Conservation (phyloP, 345 rosid species). For the Bretschneidera sinensis region DNA sequence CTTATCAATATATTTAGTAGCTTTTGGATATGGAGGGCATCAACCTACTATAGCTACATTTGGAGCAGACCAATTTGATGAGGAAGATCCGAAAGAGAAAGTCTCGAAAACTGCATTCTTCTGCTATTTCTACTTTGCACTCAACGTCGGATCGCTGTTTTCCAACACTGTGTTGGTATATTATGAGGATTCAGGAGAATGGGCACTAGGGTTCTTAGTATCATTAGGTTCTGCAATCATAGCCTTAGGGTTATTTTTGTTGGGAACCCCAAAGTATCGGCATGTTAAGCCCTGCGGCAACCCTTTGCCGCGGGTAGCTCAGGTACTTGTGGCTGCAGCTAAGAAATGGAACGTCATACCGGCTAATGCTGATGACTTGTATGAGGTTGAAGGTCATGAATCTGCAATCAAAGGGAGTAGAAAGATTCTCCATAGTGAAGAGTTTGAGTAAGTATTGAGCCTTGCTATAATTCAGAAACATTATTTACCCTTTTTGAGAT, state of each 20-base stretch:
- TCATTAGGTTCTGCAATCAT: slow-evolving; percentile 55
- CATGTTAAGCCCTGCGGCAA: slow-evolving; percentile 57
- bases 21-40: slow-evolving; percentile 89
- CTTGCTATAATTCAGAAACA: neutral
- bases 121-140: slow-evolving; percentile 71
- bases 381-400: slow-evolving; percentile 57
- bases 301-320: slow-evolving; percentile 71
- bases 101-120: slow-evolving; percentile 53
- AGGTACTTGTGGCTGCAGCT: slow-evolving; percentile 54
- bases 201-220: slow-evolving; percentile 65
- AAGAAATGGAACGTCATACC: slow-evolving; percentile 47
- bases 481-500: neutral
- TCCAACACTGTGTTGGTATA: slow-evolving; percentile 76
- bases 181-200: slow-evolving; percentile 55
- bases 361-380: slow-evolving; percentile 26
- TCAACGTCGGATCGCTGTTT: slow-evolving; percentile 64
- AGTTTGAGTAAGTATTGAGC: slow-evolving; percentile 29
- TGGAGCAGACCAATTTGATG: slow-evolving; percentile 81
- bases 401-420: slow-evolving; percentile 83
- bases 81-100: slow-evolving; percentile 25
- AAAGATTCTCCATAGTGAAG: slow-evolving; percentile 64
- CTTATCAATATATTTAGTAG: slow-evolving; percentile 59
- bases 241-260: slow-evolving; percentile 38
- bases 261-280: slow-evolving; percentile 39
- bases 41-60: slow-evolving; percentile 88